phyloP scores from a whole-genome alignment of 345 rosid genomes.

The Balakata baccata region DNA sequence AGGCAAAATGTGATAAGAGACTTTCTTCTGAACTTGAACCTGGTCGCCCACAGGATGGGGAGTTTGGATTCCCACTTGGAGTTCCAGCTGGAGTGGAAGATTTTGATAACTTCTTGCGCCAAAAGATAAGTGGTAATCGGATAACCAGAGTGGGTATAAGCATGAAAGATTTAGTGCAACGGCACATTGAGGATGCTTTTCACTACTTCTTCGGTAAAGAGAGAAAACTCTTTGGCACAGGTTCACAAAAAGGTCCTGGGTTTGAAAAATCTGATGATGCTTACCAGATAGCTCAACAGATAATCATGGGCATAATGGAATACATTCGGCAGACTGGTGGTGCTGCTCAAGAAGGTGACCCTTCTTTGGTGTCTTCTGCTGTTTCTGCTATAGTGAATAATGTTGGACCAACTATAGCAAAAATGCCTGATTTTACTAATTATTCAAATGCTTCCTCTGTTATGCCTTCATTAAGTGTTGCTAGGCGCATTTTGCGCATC shows the following conservation, averaged over 20 bases:
- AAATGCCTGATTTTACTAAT: conserved; percentile 63
- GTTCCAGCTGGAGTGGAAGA: conserved; percentile 82
- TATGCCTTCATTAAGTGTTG: conserved; percentile 46
- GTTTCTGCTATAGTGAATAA: conserved; percentile 81
- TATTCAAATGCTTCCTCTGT: conserved; percentile 50
- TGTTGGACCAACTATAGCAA: conserved; percentile 60
- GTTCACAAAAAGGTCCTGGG: conserved; percentile 45
- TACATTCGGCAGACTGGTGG: conserved; percentile 90
- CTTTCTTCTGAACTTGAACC: conserved; percentile 88
- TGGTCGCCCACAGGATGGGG: conserved; percentile 62
- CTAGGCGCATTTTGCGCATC: conserved; percentile 68
- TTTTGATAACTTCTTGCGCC: conserved; percentile 78
- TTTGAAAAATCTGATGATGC: conserved; percentile 69
- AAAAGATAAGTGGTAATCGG: conserved; percentile 62
- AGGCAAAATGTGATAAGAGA: conserved; percentile 67
- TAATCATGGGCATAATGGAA: conserved; percentile 65
- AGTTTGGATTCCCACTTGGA: conserved; percentile 73
- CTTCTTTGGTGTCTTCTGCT: conserved; percentile 85
- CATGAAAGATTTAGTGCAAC: conserved; percentile 83
- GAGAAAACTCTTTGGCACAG: conserved; percentile 55
- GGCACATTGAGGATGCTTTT: conserved; percentile 63
- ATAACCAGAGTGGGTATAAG: conserved; percentile 68
- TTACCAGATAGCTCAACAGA: conserved; percentile 78
- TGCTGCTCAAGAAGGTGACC: conserved; percentile 99
- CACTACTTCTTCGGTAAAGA: conserved; percentile 54